phyloP scores from a whole-genome alignment of 305 asterid species.

The Fraxinus nigra region DNA sequence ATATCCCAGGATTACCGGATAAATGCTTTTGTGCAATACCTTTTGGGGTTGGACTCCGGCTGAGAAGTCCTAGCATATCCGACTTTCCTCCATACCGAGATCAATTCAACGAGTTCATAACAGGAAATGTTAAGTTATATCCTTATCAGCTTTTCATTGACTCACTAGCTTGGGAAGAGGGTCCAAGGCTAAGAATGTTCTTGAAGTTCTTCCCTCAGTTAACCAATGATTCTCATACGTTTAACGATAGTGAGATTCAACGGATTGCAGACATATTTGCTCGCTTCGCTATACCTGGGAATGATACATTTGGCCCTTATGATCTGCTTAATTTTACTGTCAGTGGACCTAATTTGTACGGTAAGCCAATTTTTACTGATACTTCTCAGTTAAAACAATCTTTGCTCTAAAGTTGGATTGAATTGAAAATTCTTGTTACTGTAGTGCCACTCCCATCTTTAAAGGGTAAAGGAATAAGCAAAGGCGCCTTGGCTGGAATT shows the following conservation, averaged over 20 bases:
- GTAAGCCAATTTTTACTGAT: constrained; percentile 15
- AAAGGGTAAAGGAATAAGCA: constrained; percentile 34
- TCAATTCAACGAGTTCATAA: constrained; percentile 21
- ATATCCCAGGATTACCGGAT: constrained; percentile 36
- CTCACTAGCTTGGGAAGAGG: constrained; percentile 45
- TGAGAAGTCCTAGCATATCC: constrained; percentile 52
- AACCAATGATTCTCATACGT: constrained; percentile 24
- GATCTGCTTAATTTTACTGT: constrained; percentile 48
- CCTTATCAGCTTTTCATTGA: constrained; percentile 34
- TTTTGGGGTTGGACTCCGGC: constrained; percentile 42
- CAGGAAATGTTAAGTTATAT: constrained; percentile 18
- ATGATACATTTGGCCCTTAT: constrained; percentile 44
- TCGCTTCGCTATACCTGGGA: constrained; percentile 33
- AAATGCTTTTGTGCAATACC: constrained; percentile 51
- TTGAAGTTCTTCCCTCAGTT: constrained; percentile 36
- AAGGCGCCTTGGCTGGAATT: constrained; percentile 46
- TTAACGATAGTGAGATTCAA: constrained; percentile 26
- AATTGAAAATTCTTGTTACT: not conserved
- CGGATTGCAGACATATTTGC: constrained; percentile 36
- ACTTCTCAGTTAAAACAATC: not conserved
- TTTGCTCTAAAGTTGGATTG: constrained; percentile 8
- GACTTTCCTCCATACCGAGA: constrained; percentile 34
- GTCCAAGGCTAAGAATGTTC: constrained; percentile 48
- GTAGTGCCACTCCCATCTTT: constrained; percentile 36
- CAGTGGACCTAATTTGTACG: constrained; percentile 29